Base-by-base conservation (phyloP, 73 alveolate species). In the Paramecium sonneborni region DNA sequence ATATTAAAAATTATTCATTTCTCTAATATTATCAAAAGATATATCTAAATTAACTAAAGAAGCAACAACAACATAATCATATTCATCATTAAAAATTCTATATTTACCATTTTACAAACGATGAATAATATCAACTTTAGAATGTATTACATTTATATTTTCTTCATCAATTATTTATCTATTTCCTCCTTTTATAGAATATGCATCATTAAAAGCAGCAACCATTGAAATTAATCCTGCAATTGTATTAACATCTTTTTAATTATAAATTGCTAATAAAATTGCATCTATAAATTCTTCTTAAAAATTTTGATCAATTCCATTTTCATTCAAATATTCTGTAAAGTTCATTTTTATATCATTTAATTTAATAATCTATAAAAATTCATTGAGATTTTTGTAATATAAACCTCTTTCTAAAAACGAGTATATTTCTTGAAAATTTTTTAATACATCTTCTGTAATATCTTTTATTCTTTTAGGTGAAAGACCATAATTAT, bases 251-350 rank as follows among this genome's bases (percentile, higher is more conserved):
- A 79, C 72, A 23, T 43, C 34, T 6, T 79, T 72, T 41, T 72
- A 46, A 24, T 79, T 79, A 37, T 79, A 79, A 30, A 79, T 79
- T 21, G 76, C 34, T 43, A 46, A 23, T 24, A 79, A 30, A 18
- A 79, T 46, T 79, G 90, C 70, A 39, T 79, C 58, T 28, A 62
- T 32, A 74, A 74, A 74, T 34, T 74, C 87, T 12, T 74, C 57
- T 35, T 39, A 37, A 37, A 74, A 74, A 1, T 74, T n/a, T 74
- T 74, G 10, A 39, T 74, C 44, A 39, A 74, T 24, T 6, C 11
- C 20, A 34, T 28, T 28, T 0, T 74, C 87, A 62, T 62, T 26
- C 8, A 62, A 32, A 30, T 23, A 62, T 62, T 26, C 8, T 6
- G 84, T 26, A 14, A 26, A 62, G 18, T 26, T 62, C 46, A 62